These are phyloP conservation scores for Cavenderia fasciculata DNA, from an alignment of 78 protist species.

Conservation along the genomic window DNA sequence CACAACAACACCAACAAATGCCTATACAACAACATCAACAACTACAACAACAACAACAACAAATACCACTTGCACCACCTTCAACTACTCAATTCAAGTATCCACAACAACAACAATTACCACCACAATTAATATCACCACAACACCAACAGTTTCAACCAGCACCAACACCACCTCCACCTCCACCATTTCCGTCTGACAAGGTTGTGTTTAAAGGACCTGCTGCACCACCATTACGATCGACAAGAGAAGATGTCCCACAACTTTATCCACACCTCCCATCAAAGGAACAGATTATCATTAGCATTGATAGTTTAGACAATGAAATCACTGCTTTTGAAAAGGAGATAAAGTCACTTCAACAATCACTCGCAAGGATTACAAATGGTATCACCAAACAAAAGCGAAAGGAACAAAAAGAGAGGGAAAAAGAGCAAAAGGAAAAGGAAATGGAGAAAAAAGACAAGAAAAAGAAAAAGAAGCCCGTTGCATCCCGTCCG, in stretches of 20 bases:
- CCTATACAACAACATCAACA: no score
- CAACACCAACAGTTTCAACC: background rate
- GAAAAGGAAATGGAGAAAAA: background rate
- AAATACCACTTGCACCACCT: background rate
- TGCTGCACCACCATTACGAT: background rate
- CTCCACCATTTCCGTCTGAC: background rate
- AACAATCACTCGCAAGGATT: background rate
- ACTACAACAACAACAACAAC: no score
- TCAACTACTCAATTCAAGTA: background rate
- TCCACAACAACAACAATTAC: background rate
- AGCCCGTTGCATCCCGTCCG: background rate
- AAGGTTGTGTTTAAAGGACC: background rate
- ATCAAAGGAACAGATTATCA: constrained; percentile 22
- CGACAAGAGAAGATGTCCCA: background rate
- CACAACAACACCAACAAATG: no score
- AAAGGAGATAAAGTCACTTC: background rate
- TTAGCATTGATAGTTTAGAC: constrained; percentile 18
- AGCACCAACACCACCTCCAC: background rate
- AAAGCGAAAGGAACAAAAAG: background rate
- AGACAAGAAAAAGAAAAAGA: background rate
- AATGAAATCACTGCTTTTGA: constrained; percentile 21
- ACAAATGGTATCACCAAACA: background rate
- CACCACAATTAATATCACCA: background rate
- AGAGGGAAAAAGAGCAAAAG: background rate
- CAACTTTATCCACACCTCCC: background rate